Evolutionary conservation across 331 rosid genomes (phyloP).

Genomic region (Saraca asoca): DNA sequence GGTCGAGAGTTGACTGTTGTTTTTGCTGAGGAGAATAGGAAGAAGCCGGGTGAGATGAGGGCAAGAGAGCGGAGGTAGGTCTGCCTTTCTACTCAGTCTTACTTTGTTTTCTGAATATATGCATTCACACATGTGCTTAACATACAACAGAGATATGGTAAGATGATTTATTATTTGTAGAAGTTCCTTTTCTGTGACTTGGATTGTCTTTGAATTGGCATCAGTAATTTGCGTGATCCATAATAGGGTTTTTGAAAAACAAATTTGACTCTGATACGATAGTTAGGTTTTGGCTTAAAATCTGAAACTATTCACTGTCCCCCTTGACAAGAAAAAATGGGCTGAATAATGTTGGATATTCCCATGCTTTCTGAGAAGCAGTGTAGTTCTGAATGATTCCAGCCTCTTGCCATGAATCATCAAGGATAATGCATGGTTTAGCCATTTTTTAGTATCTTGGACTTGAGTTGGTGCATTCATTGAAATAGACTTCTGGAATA

Average conservation of each 20-base stretch:
- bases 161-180: neutral
- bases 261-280: neutral
- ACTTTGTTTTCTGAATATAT: neutral
- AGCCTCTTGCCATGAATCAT: no score
- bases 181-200: neutral
- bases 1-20: conserved; percentile 98
- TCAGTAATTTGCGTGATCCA: neutral
- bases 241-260: neutral
- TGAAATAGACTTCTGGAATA: no score
- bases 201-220: neutral
- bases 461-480: no score
- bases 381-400: no score
- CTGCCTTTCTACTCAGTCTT: conserved; percentile 10
- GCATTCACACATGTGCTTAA: neutral
- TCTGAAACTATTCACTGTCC: neutral
- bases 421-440: no score
- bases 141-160: neutral
- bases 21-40: conserved; percentile 96
- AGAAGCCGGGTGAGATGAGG: conserved; percentile 96
- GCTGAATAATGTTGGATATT: neutral
- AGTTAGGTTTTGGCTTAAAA: neutral
- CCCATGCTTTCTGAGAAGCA: no score
- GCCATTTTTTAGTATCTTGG: no score
- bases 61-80: conserved; percentile 61
- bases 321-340: neutral